These are phyloP conservation scores for Moricandia arvensis DNA, from an alignment of 345 rosid species.

Conservation along the genomic window DNA sequence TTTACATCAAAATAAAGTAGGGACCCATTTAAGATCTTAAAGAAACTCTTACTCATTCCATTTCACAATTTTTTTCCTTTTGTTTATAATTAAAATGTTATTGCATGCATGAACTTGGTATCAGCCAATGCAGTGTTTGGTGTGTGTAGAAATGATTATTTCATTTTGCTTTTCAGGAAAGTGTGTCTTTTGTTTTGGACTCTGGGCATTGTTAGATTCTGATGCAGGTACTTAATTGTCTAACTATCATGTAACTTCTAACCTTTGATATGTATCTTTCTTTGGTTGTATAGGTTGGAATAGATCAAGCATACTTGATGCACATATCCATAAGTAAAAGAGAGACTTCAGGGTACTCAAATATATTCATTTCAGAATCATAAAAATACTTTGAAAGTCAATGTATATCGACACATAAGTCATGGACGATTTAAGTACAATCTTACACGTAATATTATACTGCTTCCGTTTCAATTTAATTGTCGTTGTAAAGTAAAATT, in stretches of 20 bases:
- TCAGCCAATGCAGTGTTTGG: not conserved
- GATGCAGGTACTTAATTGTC: not conserved
- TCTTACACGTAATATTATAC: not conserved
- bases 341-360: too few species aligned
- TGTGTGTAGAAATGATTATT: not conserved
- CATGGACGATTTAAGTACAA: conserved; percentile 1
- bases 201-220: not conserved
- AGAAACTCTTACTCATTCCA: not conserved
- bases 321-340: too few species aligned
- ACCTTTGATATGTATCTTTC: not conserved
- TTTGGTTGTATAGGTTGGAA: not conserved
- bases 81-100: not conserved
- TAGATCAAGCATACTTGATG: not conserved
- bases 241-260: not conserved
- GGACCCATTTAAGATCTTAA: not conserved
- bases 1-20: conserved; percentile 13
- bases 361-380: too few species aligned
- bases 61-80: not conserved
- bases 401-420: not conserved
- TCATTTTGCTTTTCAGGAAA: not conserved
- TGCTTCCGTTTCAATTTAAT: too few species aligned
- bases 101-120: not conserved
- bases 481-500: too few species aligned
- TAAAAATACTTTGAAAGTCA: not conserved
- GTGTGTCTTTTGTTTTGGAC: not conserved